Conservation (phyloP, 768 basidiomycete genomes). For the Mycena leptocephala region DNA sequence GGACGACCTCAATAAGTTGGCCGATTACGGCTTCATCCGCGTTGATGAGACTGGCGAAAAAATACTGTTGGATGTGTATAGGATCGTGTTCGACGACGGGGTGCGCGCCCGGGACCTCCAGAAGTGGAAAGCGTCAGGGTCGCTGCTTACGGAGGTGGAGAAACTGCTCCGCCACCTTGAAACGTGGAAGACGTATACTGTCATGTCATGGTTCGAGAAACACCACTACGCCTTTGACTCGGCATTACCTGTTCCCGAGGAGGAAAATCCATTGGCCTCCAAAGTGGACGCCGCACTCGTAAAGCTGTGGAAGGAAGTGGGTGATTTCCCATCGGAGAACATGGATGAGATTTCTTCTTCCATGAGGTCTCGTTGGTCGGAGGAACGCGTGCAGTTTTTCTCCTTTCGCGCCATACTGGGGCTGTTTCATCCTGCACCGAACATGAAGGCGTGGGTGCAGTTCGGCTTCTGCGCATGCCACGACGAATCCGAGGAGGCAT, state of each 20-base stretch:
- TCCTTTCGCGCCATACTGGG: constrained; percentile 2
- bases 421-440: constrained; percentile 18
- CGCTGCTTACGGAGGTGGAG: constrained; percentile 42
- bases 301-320: constrained; percentile 5
- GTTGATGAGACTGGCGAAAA: constrained; percentile 38
- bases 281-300: not conserved
- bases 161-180: constrained; percentile 25
- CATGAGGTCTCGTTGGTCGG: not conserved
- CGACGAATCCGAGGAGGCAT: constrained; percentile 24
- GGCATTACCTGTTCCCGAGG: not conserved
- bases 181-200: not conserved
- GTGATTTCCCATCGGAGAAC: constrained; percentile 7
- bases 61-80: constrained; percentile 31
- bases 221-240: constrained; percentile 19
- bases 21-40: constrained; percentile 46
- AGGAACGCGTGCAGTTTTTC: constrained; percentile 2
- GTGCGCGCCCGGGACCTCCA: constrained; percentile 38
- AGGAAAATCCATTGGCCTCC: not conserved
- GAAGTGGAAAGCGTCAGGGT: constrained; percentile 39
- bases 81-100: constrained; percentile 29
- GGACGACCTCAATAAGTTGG: constrained; percentile 35
- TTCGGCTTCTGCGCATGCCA: constrained; percentile 40
- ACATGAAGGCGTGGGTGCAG: constrained; percentile 24
- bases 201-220: constrained; percentile 10
- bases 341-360: not conserved